Evolutionary conservation across 2,329 filamentous ascomycete species (phyloP).

Genomic region (Seiridium unicorne): DNA sequence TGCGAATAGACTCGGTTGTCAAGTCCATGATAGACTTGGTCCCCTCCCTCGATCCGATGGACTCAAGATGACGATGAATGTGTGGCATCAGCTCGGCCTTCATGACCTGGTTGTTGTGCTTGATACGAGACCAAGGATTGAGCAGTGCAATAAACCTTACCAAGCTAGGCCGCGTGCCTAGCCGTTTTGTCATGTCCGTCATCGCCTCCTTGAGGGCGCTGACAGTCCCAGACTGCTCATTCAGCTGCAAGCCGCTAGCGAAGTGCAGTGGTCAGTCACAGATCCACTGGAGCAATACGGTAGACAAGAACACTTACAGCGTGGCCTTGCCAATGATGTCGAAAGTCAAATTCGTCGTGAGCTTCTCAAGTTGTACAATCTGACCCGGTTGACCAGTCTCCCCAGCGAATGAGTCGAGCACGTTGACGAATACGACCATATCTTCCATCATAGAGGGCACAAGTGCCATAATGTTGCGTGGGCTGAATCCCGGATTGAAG

Average conservation of each 20-base stretch:
- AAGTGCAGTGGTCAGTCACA: not conserved
- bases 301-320: conserved; percentile 20
- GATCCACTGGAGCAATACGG: not conserved
- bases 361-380: conserved; percentile 32
- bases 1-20: not conserved
- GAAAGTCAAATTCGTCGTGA: conserved; percentile 35
- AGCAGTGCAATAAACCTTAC: not conserved
- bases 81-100: not conserved
- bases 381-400: conserved; percentile 24
- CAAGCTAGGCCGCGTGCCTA: not conserved
- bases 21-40: conserved; percentile 1
- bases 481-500: conserved; percentile 36
- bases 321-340: conserved; percentile 37
- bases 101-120: not conserved
- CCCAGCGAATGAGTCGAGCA: conserved; percentile 25
- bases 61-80: not conserved
- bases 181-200: no score
- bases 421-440: conserved; percentile 30
- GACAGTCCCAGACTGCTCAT: not conserved
- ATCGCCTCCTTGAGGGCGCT: not conserved
- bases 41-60: not conserved
- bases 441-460: conserved; percentile 36
- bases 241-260: not conserved
- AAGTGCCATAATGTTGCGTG: conserved; percentile 30
- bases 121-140: not conserved